Conservation (phyloP, 1,139 yeast genomes). For the Insectozyma bohioensis region DNA sequence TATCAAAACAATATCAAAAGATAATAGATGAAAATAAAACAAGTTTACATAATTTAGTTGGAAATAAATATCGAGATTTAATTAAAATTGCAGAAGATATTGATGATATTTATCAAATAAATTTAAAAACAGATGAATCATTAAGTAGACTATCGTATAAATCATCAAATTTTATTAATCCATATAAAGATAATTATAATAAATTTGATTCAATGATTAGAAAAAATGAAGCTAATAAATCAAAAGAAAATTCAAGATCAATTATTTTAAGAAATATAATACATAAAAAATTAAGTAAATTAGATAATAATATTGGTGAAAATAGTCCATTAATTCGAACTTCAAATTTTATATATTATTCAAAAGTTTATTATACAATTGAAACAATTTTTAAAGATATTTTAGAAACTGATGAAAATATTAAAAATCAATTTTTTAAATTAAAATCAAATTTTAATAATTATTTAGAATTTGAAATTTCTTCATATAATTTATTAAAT, state of each 20-base stretch:
- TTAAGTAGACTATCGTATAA: constrained; percentile 36
- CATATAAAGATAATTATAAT: constrained; percentile 22
- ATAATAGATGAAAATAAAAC: constrained; percentile 21
- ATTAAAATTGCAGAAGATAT: constrained; percentile 70
- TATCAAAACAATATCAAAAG: constrained; percentile 29
- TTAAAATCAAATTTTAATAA: constrained; percentile 27
- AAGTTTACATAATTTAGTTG: constrained; percentile 59
- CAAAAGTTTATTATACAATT: constrained; percentile 36
- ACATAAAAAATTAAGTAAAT: constrained; percentile 25
- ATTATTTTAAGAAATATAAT: constrained; percentile 30
- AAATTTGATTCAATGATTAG: constrained; percentile 23
- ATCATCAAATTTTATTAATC: constrained; percentile 29
- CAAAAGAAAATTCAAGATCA: constrained; percentile 17
- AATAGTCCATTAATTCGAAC: constrained; percentile 22
- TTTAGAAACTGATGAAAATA: constrained; percentile 18
- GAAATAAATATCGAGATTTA: constrained; percentile 65
- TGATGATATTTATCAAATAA: constrained; percentile 48
- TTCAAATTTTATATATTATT: constrained; percentile 31
- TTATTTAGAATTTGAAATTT: constrained; percentile 26
- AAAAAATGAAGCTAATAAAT: constrained; percentile 16
- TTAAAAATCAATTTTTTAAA: constrained; percentile 18
- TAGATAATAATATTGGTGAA: constrained; percentile 16
- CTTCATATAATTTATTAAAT: constrained; percentile 20
- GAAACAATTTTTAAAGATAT: constrained; percentile 24
- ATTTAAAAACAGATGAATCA: constrained; percentile 27